These are phyloP conservation scores for Wallacemonas sp. DNA, from an alignment of 208 protist genomes.

Conservation along the genomic window DNA sequence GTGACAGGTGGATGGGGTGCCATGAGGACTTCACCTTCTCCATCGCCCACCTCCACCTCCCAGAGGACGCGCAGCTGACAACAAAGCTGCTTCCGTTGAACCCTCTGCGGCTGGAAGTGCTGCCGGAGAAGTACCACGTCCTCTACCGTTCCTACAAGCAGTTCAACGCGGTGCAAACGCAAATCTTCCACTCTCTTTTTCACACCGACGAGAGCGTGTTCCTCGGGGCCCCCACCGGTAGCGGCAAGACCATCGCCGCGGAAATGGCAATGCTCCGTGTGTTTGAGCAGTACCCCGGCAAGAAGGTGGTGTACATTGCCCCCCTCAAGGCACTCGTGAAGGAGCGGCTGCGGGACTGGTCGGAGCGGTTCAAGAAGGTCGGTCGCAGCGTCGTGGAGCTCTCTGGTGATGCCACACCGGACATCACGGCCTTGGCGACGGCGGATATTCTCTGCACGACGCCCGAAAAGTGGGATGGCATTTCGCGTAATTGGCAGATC, in stretches of 20 bases:
- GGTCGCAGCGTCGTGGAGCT: conserved; percentile 97
- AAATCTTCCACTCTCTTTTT: conserved; percentile 98
- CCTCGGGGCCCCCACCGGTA: conserved; percentile 97
- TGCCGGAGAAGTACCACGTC: conserved; percentile 80
- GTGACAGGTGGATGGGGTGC: conserved; percentile 94
- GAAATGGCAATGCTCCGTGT: conserved; percentile 98
- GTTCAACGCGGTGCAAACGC: conserved; percentile 99
- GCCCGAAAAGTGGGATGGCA: conserved; percentile 99
- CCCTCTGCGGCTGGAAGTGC: conserved; percentile 92
- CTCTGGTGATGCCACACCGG: conserved; percentile 97
- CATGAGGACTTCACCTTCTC: conserved; percentile 90
- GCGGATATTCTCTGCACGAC: conserved; percentile 98
- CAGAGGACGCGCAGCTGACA: conserved; percentile 92
- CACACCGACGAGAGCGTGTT: conserved; percentile 98
- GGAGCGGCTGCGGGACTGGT: conserved; percentile 99
- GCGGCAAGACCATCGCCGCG: conserved; percentile 98
- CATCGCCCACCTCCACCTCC: conserved; percentile 95
- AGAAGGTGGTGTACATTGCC: conserved; percentile 99
- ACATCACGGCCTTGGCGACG: conserved; percentile 89
- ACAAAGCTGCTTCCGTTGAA: conserved; percentile 96
- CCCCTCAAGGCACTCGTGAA: conserved; percentile 99
- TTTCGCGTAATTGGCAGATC: conserved; percentile 98
- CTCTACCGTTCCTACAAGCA: conserved; percentile 94
- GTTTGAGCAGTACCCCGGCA: conserved; percentile 83
- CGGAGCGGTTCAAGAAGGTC: conserved; percentile 85